A percentile compares a stretch with the other conserved stretches of the same genome.
These are phyloP conservation scores for Moricandia arvensis DNA, from an alignment of 345 rosid genomes.

Conservation along the genomic window DNA sequence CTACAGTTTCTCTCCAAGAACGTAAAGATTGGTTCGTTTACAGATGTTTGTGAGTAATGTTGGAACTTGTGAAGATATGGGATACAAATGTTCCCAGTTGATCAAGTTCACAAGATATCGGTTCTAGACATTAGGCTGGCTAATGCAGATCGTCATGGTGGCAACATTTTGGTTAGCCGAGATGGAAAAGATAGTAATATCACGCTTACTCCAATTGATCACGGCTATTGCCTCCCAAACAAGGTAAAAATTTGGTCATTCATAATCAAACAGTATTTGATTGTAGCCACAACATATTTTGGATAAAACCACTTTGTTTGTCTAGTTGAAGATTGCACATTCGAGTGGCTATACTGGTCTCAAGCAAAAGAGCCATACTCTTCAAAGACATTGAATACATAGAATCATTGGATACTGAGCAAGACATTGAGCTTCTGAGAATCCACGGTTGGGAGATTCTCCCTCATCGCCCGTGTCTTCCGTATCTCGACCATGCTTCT, in stretches of 20 bases:
- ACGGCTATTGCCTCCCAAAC: slow-evolving; percentile 86
- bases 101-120: slow-evolving; percentile 84
- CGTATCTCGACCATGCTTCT: slow-evolving; percentile 78
- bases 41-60: slow-evolving; percentile 71
- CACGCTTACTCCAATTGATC: slow-evolving; percentile 78
- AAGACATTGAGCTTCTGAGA: slow-evolving; percentile 65
- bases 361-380: slow-evolving; percentile 75
- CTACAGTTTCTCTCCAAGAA: slow-evolving; percentile 43
- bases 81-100: slow-evolving; percentile 65
- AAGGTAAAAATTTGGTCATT: slow-evolving; percentile 8
- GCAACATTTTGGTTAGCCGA: slow-evolving; percentile 74
- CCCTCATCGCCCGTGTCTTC: slow-evolving; percentile 46
- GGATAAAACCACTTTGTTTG: slow-evolving; percentile 2
- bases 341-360: slow-evolving; percentile 95
- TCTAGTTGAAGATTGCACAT: slow-evolving; percentile 90
- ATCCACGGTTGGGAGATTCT: slow-evolving; percentile 74
- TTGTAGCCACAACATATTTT: too few relatives aligned
- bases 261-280: too few relatives aligned
- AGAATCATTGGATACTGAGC: slow-evolving; percentile 54
- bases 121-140: slow-evolving; percentile 92
- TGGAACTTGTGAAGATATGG: slow-evolving; percentile 94
- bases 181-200: slow-evolving; percentile 44
- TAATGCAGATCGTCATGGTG: slow-evolving; percentile 91
- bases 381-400: slow-evolving; percentile 56
- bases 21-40: slow-evolving; percentile 69